Conservation (phyloP, 352 stramenopile species). For the Saprolegnia diclina region DNA sequence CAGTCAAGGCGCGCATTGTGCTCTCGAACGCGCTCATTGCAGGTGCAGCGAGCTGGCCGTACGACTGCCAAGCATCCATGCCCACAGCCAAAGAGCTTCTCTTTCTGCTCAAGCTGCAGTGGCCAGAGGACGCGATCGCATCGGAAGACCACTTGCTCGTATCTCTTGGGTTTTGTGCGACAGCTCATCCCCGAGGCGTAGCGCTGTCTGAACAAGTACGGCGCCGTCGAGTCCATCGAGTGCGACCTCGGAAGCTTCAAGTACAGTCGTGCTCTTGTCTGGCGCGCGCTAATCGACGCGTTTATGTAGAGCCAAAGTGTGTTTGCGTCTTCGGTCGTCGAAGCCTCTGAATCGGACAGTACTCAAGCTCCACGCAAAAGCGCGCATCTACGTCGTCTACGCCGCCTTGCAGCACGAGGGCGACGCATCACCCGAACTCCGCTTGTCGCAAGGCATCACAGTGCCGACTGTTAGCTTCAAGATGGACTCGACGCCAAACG, state of each 20-base stretch:
- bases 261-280: not conserved
- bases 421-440: not conserved
- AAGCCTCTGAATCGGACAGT: not conserved
- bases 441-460: too few species aligned
- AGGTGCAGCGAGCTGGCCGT: constrained; percentile 3
- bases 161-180: not conserved
- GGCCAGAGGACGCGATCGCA: not conserved
- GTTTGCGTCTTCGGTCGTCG: not conserved
- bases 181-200: not conserved
- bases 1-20: not conserved
- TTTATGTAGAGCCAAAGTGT: not conserved
- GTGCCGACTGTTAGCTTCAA: not conserved
- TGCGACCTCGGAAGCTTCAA: not conserved
- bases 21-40: not conserved
- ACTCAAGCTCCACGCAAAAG: constrained; percentile 3
- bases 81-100: not conserved
- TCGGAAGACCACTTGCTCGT: constrained; percentile 12
- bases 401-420: not conserved
- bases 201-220: not conserved
- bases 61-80: not conserved
- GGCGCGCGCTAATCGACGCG: not conserved
- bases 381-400: not conserved
- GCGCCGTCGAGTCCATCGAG: not conserved
- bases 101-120: constrained; percentile 1
- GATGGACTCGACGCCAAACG: not conserved